Conservation (phyloP, 1,284 basidiomycete species). For the Sutorius eximius region DNA sequence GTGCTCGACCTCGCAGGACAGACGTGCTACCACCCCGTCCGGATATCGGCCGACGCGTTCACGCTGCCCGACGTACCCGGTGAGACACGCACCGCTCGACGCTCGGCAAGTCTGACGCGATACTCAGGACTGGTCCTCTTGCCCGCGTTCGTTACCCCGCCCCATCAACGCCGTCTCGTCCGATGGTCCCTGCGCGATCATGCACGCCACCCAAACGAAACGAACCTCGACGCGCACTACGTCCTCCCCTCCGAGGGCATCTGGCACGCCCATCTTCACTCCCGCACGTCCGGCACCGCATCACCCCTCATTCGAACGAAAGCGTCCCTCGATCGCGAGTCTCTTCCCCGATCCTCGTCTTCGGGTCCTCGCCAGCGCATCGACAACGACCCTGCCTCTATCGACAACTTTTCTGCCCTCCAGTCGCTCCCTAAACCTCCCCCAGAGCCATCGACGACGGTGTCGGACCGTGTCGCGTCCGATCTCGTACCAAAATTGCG, state of each 20-base stretch:
- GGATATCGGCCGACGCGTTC: slow-evolving; percentile 15
- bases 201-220: slow-evolving; percentile 77
- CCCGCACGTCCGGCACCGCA: slow-evolving; percentile 20
- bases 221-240: slow-evolving; percentile 87
- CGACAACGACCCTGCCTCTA: slow-evolving; percentile 61
- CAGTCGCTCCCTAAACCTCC: slow-evolving; percentile 54
- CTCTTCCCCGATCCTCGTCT: slow-evolving; percentile 26
- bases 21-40: slow-evolving; percentile 10
- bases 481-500: slow-evolving; percentile 70
- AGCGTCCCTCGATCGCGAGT: slow-evolving; percentile 30
- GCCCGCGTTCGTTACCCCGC: slow-evolving; percentile 63
- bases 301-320: slow-evolving; percentile 43
- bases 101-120: not conserved
- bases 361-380: slow-evolving; percentile 65
- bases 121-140: slow-evolving; percentile 76
- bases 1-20: slow-evolving; percentile 66
- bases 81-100: slow-evolving; percentile 43
- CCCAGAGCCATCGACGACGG: slow-evolving; percentile 56
- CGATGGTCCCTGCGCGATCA: slow-evolving; percentile 73
- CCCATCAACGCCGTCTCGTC: slow-evolving; percentile 66
- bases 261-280: slow-evolving; percentile 62
- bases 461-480: slow-evolving; percentile 45
- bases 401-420: slow-evolving; percentile 48
- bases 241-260: slow-evolving; percentile 66
- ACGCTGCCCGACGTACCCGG: slow-evolving; percentile 52